Evolutionary conservation across 768 basidiomycete species (phyloP), one percentile per base, ranked within the genome.

Genomic region (Lentinula sp.): DNA sequence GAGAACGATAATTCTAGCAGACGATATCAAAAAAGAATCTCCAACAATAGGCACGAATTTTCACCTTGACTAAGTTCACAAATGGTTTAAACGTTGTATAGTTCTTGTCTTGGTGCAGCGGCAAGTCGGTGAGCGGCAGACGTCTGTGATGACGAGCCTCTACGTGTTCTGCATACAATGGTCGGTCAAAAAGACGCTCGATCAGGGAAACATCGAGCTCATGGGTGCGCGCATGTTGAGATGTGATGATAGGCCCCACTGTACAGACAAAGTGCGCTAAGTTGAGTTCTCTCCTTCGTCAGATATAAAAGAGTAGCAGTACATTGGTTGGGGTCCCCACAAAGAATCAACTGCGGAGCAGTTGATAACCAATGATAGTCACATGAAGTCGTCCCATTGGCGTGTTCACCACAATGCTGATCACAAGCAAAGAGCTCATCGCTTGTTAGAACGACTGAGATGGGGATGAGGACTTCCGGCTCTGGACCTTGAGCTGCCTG

Each of bases 401-500:
- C n/a, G 32, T 28, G 34, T 23, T 57, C 61, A 34, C 31, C 42
- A 21, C 40, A 52, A 23, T 32, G 35, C 39, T 62, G 35, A 35
- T 55, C 35, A 55, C 10, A 7, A 16, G 23, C 35, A 5, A 52
- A 59, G 39, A 54, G 52, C n/a, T 68, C 65, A 7, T 73, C 70
- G 11, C 57, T 63, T 1, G 69, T 66, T 31, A 76, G 63, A 28
- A 81, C 78, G 1, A 80, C 79, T 6, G 79, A 80, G n/a, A 81
- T 79, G 1, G 81, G 80, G 18, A 81, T 74, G 49, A 77, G 66
- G 28, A 81, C 72, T 62, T 81, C 81, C 8, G 81, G 80, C 63
- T 83, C 81, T 11, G 79, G 79, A 7, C 79, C 80, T 74, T 83
- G 80, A 4, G 80, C 81, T 15, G 81, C 80, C 80, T 81, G 16